Percentiles rank a stretch among this genome's conserved stretches.
Evolutionary conservation across 257 asterid species (phyloP).

Genomic region (Lavandula angustifolia): DNA sequence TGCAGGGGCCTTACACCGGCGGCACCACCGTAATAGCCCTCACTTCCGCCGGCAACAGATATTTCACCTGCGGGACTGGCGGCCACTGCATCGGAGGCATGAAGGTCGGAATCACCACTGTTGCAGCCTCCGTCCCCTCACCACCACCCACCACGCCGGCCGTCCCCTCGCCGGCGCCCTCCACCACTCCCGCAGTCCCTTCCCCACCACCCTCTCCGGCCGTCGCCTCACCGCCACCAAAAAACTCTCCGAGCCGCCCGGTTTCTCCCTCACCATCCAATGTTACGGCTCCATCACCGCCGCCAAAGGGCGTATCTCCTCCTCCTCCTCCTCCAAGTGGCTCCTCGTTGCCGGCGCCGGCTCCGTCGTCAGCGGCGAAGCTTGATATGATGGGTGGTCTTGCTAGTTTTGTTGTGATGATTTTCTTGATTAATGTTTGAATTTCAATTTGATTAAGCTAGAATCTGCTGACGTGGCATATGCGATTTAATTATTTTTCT

Average conservation of each 20-base stretch:
- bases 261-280: slow-evolving; percentile 32
- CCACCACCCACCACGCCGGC: slow-evolving; percentile 24
- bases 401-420: slow-evolving; percentile 32
- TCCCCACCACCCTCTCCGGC: slow-evolving; percentile 24
- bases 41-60: slow-evolving; percentile 55
- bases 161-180: slow-evolving; percentile 15
- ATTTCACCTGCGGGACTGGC: slow-evolving; percentile 61
- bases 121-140: slow-evolving; percentile 43
- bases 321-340: slow-evolving; percentile 36
- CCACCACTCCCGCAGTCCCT: slow-evolving; percentile 29
- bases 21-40: slow-evolving; percentile 53
- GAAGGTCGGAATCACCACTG: slow-evolving; percentile 56
- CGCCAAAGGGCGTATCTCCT: slow-evolving; percentile 37
- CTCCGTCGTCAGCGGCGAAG: slow-evolving; percentile 51
- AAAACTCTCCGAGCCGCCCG: slow-evolving; percentile 20
- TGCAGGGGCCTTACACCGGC: slow-evolving; percentile 42
- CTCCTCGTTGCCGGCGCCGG: slow-evolving; percentile 31
- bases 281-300: slow-evolving; percentile 9
- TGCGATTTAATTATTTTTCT: no score
- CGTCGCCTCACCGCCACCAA: slow-evolving; percentile 32
- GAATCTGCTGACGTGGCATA: not conserved
- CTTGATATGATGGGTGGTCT: slow-evolving; percentile 28
- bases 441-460: not conserved
- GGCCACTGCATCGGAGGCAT: slow-evolving; percentile 73
- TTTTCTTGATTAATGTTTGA: slow-evolving; percentile 38